Evolutionary conservation across 176 grass and related monocot species (phyloP), one percentile per base, ranked within the genome.

Genomic region (Triticum urartu): DNA sequence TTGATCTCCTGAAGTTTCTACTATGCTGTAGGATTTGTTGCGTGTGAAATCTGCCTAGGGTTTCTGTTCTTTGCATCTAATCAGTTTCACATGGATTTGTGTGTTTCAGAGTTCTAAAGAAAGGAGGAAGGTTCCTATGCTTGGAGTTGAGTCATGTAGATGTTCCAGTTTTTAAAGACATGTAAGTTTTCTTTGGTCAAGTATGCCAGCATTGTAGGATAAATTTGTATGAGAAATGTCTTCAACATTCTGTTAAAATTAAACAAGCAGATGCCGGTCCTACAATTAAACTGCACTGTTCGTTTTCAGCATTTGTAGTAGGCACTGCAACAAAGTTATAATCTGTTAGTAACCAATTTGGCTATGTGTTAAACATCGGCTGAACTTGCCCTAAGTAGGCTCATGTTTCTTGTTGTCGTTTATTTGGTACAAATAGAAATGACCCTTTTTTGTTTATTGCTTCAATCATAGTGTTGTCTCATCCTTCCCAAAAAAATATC

Each of bases 111-210:
- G 92, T 98, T 81, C 69, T 98, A 78, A 98, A 95, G 77, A 71
- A 82, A 90, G 91, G 96, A 45, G 96, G 96, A 26, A 92, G 96
- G 45, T 95, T 98, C 65, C 83, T 98, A 25, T 98, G 93, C 79
- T 87, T 98, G 79, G 96, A 98, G 82, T 87, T 98, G 85, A 98
- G 96, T 68, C 96, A 95, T 88, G 90, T 94, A 42, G 92, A 98
- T 72, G 74, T 87, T 62, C 91, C 92, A 2, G 3, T 95, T 75
- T 95, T 98, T 56, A 98, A 98, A 72, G 42, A 95, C 75, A 83
- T 98, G 93, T 98, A 84, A 94, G 93, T 92, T 75, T 74, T 68
- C 20, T 24, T 72, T 39, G 15, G 18, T 56, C 42, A 58, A 21
- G 1, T 47, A 26, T 56, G 2, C 65, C 54, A 2, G 11, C 73